phyloP scores from a whole-genome alignment of 139 green algal genomes.

The Klebsormidium nitens region DNA sequence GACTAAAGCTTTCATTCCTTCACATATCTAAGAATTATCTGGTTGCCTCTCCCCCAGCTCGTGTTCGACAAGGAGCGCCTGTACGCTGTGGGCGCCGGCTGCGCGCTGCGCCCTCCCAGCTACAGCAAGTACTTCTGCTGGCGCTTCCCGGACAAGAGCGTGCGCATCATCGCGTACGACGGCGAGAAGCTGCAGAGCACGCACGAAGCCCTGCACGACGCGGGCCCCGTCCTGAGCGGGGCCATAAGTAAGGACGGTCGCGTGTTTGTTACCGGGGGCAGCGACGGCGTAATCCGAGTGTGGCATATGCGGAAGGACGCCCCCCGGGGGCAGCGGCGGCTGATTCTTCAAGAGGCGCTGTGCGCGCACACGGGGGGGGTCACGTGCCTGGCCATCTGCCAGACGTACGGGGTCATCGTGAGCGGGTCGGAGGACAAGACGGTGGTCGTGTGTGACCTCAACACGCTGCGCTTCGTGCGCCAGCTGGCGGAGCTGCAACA shows the following conservation, averaged over 20 bases:
- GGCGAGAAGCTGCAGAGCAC: constrained; percentile 34
- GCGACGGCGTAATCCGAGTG: constrained; percentile 22
- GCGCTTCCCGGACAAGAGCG: constrained; percentile 54
- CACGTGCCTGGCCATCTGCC: constrained; percentile 51
- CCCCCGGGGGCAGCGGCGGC: constrained; percentile 9
- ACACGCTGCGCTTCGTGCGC: constrained; percentile 27
- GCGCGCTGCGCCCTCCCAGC: constrained; percentile 38
- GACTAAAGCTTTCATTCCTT: not conserved
- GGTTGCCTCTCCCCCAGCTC: constrained; percentile 19
- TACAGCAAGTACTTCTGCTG: constrained; percentile 37
- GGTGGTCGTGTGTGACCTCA: constrained; percentile 58
- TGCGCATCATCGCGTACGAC: constrained; percentile 40
- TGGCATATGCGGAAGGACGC: constrained; percentile 14
- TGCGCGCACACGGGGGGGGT: constrained; percentile 55
- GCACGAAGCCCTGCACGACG: constrained; percentile 26
- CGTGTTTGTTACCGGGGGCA: constrained; percentile 26
- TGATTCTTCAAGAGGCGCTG: constrained; percentile 48
- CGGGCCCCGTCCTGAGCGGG: constrained; percentile 17
- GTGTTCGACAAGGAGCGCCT: constrained; percentile 19
- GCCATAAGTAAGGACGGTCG: constrained; percentile 26
- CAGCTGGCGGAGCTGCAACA: constrained; percentile 20
- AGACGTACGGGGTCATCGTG: constrained; percentile 42
- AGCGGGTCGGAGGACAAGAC: constrained; percentile 56
- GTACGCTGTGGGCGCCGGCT: constrained; percentile 23
- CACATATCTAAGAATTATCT: not conserved